These are phyloP conservation scores for Gaillardinia entomophila DNA, from an alignment of 805 yeast genomes.

Conservation along the genomic window DNA sequence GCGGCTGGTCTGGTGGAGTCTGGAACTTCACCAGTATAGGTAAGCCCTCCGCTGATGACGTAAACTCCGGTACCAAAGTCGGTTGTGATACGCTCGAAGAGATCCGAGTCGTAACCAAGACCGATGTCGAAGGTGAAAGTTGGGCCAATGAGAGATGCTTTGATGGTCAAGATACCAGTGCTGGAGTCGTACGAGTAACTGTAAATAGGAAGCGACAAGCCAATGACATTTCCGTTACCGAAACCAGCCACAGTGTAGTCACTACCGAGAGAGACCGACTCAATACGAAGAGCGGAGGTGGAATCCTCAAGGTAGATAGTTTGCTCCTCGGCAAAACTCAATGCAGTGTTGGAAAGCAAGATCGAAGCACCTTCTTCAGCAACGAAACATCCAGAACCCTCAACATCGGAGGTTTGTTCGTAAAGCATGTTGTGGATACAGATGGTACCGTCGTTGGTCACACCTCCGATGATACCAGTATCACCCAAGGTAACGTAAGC, in stretches of 20 bases:
- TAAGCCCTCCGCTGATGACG: background rate
- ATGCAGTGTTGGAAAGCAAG: constrained; percentile 4
- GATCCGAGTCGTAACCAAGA: constrained; percentile 1
- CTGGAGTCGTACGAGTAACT: constrained; percentile 4
- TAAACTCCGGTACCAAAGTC: constrained; percentile 2
- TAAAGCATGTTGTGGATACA: constrained; percentile 18
- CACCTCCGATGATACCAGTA: constrained; percentile 4
- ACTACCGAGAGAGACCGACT: constrained; percentile 7
- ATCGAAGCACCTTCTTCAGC: constrained; percentile 8
- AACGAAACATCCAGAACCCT: constrained; percentile 24
- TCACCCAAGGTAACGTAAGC: constrained; percentile 14
- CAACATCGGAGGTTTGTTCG: constrained; percentile 14
- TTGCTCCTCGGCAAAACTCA: constrained; percentile 4
- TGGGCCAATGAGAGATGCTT: background rate
- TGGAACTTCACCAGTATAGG: constrained; percentile 2
- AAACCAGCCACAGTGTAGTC: constrained; percentile 18
- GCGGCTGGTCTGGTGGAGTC: background rate
- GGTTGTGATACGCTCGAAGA: background rate
- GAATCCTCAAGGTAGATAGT: constrained; percentile 7
- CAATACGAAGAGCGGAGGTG: constrained; percentile 11
- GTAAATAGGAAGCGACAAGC: constrained; percentile 3
- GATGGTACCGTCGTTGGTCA: constrained; percentile 17
- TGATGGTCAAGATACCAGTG: constrained; percentile 20
- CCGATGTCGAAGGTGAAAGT: constrained; percentile 4
- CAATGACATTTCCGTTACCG: constrained; percentile 18